Evolutionary conservation across 148 eudicot genomes (phyloP).

Genomic region (Vaccinium corymbosum): DNA sequence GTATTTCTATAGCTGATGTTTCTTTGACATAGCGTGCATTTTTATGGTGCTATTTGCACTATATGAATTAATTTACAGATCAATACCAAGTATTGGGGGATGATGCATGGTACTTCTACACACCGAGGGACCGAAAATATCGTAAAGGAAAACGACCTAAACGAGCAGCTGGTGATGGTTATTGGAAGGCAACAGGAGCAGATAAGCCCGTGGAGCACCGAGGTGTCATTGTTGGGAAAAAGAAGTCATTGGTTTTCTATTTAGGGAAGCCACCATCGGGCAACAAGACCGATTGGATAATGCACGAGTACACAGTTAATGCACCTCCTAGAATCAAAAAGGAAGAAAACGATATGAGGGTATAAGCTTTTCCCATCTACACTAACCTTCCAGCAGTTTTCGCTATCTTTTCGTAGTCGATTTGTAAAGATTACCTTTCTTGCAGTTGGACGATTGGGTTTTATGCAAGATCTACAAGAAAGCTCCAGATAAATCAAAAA

Average conservation of each 20-base stretch:
- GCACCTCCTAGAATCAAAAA: background rate
- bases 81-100: background rate
- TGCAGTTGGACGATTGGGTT: slow-evolving; percentile 34
- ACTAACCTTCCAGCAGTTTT: background rate
- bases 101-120: slow-evolving; percentile 37
- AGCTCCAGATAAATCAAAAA: background rate
- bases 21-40: background rate
- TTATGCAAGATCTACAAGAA: slow-evolving; percentile 25
- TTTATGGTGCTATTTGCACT: background rate
- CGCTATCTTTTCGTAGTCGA: no score
- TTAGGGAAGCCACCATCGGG: slow-evolving; percentile 21
- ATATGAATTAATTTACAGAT: background rate
- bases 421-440: background rate
- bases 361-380: background rate
- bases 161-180: slow-evolving; percentile 32
- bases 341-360: slow-evolving; percentile 18
- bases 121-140: slow-evolving; percentile 35
- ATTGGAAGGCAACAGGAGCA: slow-evolving; percentile 45
- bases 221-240: slow-evolving; percentile 7
- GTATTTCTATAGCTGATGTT: no score
- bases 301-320: slow-evolving; percentile 25
- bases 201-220: slow-evolving; percentile 17
- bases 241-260: slow-evolving; percentile 31
- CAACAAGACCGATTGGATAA: slow-evolving; percentile 28
- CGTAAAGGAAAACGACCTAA: slow-evolving; percentile 31